These are phyloP conservation scores for Zygoascus tannicola DNA, from an alignment of 805 yeast genomes.

Conservation along the genomic window DNA sequence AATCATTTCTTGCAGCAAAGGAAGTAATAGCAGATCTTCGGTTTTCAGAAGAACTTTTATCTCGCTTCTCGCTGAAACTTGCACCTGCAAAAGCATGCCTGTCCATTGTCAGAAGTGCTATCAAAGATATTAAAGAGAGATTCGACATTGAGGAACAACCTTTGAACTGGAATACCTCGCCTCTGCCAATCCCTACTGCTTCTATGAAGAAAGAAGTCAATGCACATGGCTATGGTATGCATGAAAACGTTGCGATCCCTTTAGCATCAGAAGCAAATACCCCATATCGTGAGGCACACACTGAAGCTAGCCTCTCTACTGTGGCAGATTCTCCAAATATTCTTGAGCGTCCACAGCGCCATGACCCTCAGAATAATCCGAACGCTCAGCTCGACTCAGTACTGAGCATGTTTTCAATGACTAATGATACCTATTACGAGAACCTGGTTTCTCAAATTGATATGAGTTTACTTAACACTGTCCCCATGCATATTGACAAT, in stretches of 20 bases:
- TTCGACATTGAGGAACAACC: background rate
- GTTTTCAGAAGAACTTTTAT: constrained; percentile 8
- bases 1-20: constrained; percentile 1
- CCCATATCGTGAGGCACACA: background rate
- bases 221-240: background rate
- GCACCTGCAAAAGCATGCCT: constrained; percentile 14
- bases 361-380: background rate
- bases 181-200: background rate
- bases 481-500: background rate
- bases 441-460: constrained; percentile 11
- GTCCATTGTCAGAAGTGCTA: constrained; percentile 6
- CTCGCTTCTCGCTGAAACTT: constrained; percentile 9
- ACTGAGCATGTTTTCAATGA: constrained; percentile 12
- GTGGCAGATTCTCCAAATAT: background rate
- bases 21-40: constrained; percentile 6
- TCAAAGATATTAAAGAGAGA: constrained; percentile 3
- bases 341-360: too few relatives aligned
- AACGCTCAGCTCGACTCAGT: constrained; percentile 6
- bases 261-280: background rate
- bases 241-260: background rate
- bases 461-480: constrained; percentile 4
- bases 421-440: constrained; percentile 11
- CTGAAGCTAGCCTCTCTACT: background rate
- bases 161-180: background rate
- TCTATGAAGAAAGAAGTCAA: background rate